These are phyloP conservation scores for Scutellaria minor DNA, from an alignment of 257 asterid genomes.

Conservation along the genomic window DNA sequence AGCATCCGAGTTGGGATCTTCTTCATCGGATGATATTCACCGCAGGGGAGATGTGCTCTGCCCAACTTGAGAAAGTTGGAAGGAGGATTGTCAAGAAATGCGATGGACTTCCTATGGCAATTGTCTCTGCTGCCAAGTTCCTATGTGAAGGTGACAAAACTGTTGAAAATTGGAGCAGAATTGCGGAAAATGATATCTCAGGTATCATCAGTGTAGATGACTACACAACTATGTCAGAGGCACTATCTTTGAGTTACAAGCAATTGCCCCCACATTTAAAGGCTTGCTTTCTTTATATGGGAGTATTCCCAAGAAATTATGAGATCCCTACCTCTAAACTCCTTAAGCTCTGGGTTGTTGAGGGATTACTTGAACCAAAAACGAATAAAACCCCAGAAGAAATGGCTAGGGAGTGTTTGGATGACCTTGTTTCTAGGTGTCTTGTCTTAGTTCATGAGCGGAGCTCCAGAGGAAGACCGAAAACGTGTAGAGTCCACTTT, in stretches of 20 bases:
- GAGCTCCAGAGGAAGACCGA: background rate
- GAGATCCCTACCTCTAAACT: constrained; percentile 8
- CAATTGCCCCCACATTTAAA: constrained; percentile 31
- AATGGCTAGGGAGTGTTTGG: constrained; percentile 5
- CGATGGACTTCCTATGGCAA: constrained; percentile 35
- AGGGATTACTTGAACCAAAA: constrained; percentile 11
- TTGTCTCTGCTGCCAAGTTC: constrained; percentile 17
- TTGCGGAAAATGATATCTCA: background rate
- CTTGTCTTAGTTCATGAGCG: constrained; percentile 1
- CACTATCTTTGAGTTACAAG: constrained; percentile 26
- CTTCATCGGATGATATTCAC: background rate
- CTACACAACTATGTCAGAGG: background rate
- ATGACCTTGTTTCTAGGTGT: constrained; percentile 12
- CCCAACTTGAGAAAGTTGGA: constrained; percentile 2
- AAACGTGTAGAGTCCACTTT: constrained; percentile 12
- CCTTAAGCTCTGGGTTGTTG: constrained; percentile 7
- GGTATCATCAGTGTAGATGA: background rate
- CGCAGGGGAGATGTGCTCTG: background rate
- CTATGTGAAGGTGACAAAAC: background rate
- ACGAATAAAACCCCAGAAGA: background rate
- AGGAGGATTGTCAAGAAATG: background rate
- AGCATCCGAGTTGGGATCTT: background rate
- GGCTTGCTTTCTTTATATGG: constrained; percentile 31
- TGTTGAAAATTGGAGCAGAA: background rate
- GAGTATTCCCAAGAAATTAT: constrained; percentile 6